Conservation (phyloP, 768 basidiomycete genomes). For the Leccinum pellstonianum region DNA sequence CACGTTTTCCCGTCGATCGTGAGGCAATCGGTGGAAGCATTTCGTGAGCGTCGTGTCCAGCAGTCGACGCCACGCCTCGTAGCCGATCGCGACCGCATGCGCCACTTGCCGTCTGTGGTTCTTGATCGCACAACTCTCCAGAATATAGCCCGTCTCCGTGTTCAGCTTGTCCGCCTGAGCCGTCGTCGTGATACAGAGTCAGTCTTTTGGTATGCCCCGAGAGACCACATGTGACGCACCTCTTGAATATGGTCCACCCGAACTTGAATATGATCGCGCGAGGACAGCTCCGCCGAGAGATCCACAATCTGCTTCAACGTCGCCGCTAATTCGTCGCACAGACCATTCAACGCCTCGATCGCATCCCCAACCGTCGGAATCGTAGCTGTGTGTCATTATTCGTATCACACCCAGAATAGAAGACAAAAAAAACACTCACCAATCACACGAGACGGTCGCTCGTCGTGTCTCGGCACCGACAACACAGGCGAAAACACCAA, state of each 20-base stretch:
- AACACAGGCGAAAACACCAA: slow-evolving; percentile 69
- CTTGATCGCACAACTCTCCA: no score
- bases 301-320: no score
- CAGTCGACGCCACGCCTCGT: slow-evolving; percentile 82
- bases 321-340: no score
- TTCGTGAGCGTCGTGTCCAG: slow-evolving; percentile 85
- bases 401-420: neutral
- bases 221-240: no score
- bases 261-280: no score
- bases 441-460: slow-evolving; percentile 55
- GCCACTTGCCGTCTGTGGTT: no score
- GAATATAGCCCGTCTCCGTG: no score
- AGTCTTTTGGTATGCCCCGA: no score
- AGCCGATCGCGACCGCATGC: slow-evolving; percentile 21
- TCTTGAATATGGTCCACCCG: no score
- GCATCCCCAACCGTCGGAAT: slow-evolving; percentile 76
- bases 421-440: slow-evolving; percentile 38
- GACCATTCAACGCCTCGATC: slow-evolving; percentile 59
- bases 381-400: slow-evolving; percentile 45
- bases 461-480: slow-evolving; percentile 54
- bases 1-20: slow-evolving; percentile 81
- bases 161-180: no score
- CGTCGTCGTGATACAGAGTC: no score
- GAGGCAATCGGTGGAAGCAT: slow-evolving; percentile 80
- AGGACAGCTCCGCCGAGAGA: no score